Evolutionary conservation across 352 stramenopile species (phyloP).

Genomic region (Phytophthora megakarya): DNA sequence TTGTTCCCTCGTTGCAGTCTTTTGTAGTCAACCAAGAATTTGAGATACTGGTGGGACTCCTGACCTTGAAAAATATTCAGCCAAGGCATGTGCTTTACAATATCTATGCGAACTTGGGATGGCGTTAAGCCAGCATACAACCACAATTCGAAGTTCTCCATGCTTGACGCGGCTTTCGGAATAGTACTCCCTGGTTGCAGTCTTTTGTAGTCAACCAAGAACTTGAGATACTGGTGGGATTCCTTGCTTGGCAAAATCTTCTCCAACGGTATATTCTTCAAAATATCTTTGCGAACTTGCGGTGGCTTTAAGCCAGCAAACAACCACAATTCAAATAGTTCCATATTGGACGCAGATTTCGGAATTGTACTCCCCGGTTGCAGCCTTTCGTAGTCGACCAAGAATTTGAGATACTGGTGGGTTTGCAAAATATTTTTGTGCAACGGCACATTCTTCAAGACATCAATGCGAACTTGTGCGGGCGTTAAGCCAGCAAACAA

Average conservation of each 20-base stretch:
- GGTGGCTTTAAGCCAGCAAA: background rate
- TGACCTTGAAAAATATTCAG: background rate
- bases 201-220: slow-evolving; percentile 11
- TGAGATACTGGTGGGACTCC: slow-evolving; percentile 10
- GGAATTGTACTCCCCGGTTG: too few relatives aligned
- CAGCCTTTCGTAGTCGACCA: too few relatives aligned
- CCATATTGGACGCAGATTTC: too few relatives aligned
- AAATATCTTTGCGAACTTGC: slow-evolving; percentile 2
- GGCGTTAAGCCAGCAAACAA: too few relatives aligned
- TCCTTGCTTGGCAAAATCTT: slow-evolving; percentile 1
- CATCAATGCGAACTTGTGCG: too few relatives aligned
- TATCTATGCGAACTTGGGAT: slow-evolving; percentile 9
- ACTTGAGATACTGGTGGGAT: slow-evolving; percentile 11
- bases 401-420: too few relatives aligned
- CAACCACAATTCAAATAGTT: too few relatives aligned
- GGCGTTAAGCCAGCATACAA: background rate
- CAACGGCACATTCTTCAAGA: too few relatives aligned
- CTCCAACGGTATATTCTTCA: slow-evolving; percentile 5
- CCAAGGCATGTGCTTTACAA: slow-evolving; percentile 6
- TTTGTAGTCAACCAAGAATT: slow-evolving; percentile 20
- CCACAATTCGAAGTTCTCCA: slow-evolving; percentile 15
- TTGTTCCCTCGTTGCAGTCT: too few relatives aligned
- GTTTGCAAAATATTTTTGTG: too few relatives aligned
- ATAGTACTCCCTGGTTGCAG: background rate
- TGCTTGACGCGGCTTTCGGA: background rate